A percentile compares a stretch with the other conserved stretches of the same genome.
phyloP scores from a whole-genome alignment of 371 early-diverging fungal genomes.

The Blakeslea trispora region DNA sequence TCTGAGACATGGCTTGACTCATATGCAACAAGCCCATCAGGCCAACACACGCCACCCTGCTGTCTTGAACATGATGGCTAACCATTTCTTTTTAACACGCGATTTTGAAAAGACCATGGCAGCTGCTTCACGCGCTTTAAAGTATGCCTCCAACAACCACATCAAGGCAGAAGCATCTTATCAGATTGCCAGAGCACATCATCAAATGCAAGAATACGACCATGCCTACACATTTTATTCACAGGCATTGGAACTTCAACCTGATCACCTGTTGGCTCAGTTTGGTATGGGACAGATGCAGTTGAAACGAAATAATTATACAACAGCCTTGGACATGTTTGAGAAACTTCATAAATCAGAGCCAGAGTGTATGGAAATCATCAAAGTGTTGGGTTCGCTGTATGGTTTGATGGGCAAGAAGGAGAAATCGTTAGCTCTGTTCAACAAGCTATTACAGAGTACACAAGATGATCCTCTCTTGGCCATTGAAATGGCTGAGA shows the following conservation, averaged over 20 bases:
- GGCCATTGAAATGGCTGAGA: conserved; percentile 63
- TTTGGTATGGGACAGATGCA: conserved; percentile 81
- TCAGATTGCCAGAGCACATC: conserved; percentile 61
- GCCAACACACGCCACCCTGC: conserved; percentile 54
- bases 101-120: conserved; percentile 54
- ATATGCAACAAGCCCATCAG: conserved; percentile 54
- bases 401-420: conserved; percentile 68
- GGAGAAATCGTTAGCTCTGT: conserved; percentile 63
- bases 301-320: conserved; percentile 50
- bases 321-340: conserved; percentile 69
- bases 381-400: conserved; percentile 65
- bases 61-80: conserved; percentile 57
- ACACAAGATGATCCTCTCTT: conserved; percentile 57
- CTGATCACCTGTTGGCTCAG: conserved; percentile 68
- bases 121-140: conserved; percentile 51
- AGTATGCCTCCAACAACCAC: conserved; percentile 47
- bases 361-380: conserved; percentile 64
- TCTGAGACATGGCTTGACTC: conserved; percentile 42
- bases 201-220: conserved; percentile 62
- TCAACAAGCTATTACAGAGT: conserved; percentile 58
- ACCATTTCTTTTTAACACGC: conserved; percentile 54
- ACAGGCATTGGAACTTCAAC: conserved; percentile 69
- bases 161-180: conserved; percentile 65
- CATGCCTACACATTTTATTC: conserved; percentile 72
- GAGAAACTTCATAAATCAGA: conserved; percentile 70